phyloP scores from a whole-genome alignment of 495 filamentous ascomycete genomes.

The Lichenothelia convexa region DNA sequence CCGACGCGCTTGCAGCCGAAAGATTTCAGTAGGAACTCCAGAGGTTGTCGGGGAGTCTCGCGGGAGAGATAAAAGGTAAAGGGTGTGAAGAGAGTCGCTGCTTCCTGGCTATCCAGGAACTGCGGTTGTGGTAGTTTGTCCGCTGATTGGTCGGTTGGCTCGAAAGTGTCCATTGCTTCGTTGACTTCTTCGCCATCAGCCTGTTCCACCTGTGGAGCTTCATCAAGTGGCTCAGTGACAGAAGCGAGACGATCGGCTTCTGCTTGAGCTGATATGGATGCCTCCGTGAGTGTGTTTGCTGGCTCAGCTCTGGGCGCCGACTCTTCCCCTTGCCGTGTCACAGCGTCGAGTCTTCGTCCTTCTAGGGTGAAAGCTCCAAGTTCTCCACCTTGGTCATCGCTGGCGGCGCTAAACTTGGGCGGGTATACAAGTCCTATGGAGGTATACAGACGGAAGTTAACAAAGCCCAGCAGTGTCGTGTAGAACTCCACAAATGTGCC shows the following conservation, averaged over 20 bases:
- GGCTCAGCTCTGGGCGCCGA: conserved; percentile 1
- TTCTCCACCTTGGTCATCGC: conserved; percentile 77
- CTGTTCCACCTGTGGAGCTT: conserved; percentile 13
- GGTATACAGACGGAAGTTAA: conserved; percentile 88
- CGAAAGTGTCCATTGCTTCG: conserved; percentile 75
- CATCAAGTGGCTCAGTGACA: conserved; percentile 20
- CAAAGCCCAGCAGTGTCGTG: conserved; percentile 83
- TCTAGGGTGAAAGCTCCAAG: conserved; percentile 82
- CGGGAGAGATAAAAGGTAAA: conserved; percentile 87
- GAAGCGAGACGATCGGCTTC: conserved; percentile 20
- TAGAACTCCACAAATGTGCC: conserved; percentile 98
- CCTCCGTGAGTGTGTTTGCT: conserved; percentile 12
- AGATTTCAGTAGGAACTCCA: conserved; percentile 85
- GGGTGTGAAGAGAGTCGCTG: conserved; percentile 56
- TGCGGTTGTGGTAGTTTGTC: conserved; percentile 75
- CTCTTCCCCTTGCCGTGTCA: conserved; percentile 3
- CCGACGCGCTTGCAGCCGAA: conserved; percentile 94
- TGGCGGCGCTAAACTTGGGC: conserved; percentile 73
- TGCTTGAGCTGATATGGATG: conserved; percentile 14
- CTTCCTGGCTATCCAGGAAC: conserved; percentile 34
- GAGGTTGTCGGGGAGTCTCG: conserved; percentile 73
- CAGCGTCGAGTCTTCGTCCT: conserved; percentile 35
- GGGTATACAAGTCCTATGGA: conserved; percentile 81
- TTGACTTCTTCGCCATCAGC: conserved; percentile 21
- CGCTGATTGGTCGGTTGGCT: conserved; percentile 53